Conservation (phyloP, 2,329 filamentous ascomycete genomes). For the Monosporascus sp. region DNA sequence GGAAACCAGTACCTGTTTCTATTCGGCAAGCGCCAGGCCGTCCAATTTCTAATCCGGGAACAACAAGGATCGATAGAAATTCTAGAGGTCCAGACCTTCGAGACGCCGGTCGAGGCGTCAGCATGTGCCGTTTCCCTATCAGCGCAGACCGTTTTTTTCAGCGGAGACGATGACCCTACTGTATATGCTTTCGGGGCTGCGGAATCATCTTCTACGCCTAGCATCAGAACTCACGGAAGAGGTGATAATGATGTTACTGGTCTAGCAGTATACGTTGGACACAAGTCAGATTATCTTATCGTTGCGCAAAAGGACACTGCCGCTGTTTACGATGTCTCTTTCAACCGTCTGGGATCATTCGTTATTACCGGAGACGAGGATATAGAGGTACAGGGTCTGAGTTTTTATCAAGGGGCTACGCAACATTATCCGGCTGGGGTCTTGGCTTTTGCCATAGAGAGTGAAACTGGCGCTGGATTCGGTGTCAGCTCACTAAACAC, state of each 20-base stretch:
- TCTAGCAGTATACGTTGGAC: constrained; percentile 34
- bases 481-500: constrained; percentile 33
- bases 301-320: constrained; percentile 33
- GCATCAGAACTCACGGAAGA: constrained; percentile 31
- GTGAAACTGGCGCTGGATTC: constrained; percentile 33
- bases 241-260: constrained; percentile 34
- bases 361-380: constrained; percentile 33
- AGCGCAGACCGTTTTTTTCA: constrained; percentile 34
- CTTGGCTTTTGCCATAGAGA: constrained; percentile 36
- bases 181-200: constrained; percentile 34
- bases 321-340: constrained; percentile 32
- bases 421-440: constrained; percentile 31
- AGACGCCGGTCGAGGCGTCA: constrained; percentile 34
- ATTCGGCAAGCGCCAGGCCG: constrained; percentile 37
- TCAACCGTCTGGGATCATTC: constrained; percentile 31
- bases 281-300: constrained; percentile 33
- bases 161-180: constrained; percentile 30
- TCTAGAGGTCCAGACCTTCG: constrained; percentile 39
- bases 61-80: constrained; percentile 26
- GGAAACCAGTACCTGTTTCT: constrained; percentile 39
- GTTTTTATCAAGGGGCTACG: constrained; percentile 33
- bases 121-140: constrained; percentile 36
- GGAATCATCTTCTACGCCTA: constrained; percentile 32
- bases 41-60: constrained; percentile 33
- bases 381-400: constrained; percentile 37